Percentiles rank a stretch among this genome's conserved stretches.
phyloP scores from a whole-genome alignment of 495 filamentous ascomycete genomes.

The Oidiodendron maius region DNA sequence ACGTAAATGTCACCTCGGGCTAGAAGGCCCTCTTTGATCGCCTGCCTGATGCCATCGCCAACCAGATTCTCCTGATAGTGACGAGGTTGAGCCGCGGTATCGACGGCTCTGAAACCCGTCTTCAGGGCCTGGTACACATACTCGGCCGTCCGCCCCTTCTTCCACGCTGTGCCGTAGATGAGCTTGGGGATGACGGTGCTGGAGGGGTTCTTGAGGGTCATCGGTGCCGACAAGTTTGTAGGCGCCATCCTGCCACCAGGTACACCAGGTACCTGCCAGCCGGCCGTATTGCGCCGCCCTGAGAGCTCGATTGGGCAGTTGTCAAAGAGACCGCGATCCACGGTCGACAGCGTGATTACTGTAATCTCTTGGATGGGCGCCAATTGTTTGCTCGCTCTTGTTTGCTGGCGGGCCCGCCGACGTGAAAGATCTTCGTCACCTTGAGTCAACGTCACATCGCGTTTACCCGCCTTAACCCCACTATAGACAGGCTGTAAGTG shows the following conservation, averaged over 20 bases:
- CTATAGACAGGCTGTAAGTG: not conserved
- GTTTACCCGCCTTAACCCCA: not conserved
- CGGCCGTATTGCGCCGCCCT: too few species aligned
- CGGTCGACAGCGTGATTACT: not conserved
- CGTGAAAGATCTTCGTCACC: too few species aligned
- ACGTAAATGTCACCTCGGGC: slow-evolving; percentile 58
- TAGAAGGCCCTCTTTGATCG: slow-evolving; percentile 50
- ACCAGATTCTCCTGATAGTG: slow-evolving; percentile 75
- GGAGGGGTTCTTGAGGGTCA: slow-evolving; percentile 2
- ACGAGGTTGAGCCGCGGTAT: slow-evolving; percentile 73
- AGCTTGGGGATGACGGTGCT: slow-evolving; percentile 45
- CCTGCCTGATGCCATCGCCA: slow-evolving; percentile 55
- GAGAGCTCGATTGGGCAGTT: not conserved
- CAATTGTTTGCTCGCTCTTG: not conserved
- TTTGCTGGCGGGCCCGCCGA: too few species aligned
- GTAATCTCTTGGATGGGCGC: not conserved
- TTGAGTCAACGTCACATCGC: slow-evolving; percentile 8
- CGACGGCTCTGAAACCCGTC: slow-evolving; percentile 67
- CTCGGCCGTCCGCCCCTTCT: slow-evolving; percentile 61
- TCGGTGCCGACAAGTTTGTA: slow-evolving; percentile 2
- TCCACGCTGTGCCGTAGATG: slow-evolving; percentile 87
- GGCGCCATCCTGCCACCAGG: not conserved
- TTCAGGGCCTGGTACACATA: slow-evolving; percentile 64
- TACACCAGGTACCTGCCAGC: too few species aligned
- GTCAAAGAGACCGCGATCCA: too few species aligned